Percentiles rank a stretch among this genome's conserved stretches.
Conservation (phyloP, 768 basidiomycete genomes). For the Gelatoporia subvermispora region DNA sequence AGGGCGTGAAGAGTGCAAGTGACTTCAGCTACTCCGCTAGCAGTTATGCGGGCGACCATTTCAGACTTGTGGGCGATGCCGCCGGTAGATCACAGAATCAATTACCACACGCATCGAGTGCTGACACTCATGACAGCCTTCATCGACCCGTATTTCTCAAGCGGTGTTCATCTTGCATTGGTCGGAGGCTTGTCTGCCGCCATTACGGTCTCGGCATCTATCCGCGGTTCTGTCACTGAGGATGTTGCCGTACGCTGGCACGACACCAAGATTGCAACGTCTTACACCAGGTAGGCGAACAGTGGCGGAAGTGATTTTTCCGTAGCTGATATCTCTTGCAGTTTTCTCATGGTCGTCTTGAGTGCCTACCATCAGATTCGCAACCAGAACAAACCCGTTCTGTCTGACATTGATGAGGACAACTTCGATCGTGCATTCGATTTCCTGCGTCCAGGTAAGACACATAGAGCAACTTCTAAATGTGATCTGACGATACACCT, state of each 20-base stretch:
- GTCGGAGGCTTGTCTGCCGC: slow-evolving; percentile 39
- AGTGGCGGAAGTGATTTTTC: too few relatives aligned
- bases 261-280: slow-evolving; percentile 19
- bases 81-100: slow-evolving; percentile 16
- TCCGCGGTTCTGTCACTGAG: slow-evolving; percentile 37
- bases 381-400: slow-evolving; percentile 48
- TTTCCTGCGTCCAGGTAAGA: slow-evolving; percentile 60
- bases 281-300: too few relatives aligned
- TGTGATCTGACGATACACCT: too few relatives aligned
- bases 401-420: slow-evolving; percentile 62
- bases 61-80: slow-evolving; percentile 24
- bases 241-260: slow-evolving; percentile 32
- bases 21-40: slow-evolving; percentile 24
- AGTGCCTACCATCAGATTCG: slow-evolving; percentile 72
- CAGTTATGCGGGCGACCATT: slow-evolving; percentile 19
- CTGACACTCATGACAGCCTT: slow-evolving; percentile 30
- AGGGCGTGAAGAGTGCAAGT: slow-evolving; percentile 11
- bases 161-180: slow-evolving; percentile 42
- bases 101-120: background rate
- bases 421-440: slow-evolving; percentile 68
- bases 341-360: slow-evolving; percentile 66
- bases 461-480: too few relatives aligned
- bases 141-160: slow-evolving; percentile 55
- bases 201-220: slow-evolving; percentile 35
- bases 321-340: too few relatives aligned